Evolutionary conservation across 2,329 filamentous ascomycete species (phyloP), one percentile per base, ranked within the genome.

Genomic region (Knufia fluminis): DNA sequence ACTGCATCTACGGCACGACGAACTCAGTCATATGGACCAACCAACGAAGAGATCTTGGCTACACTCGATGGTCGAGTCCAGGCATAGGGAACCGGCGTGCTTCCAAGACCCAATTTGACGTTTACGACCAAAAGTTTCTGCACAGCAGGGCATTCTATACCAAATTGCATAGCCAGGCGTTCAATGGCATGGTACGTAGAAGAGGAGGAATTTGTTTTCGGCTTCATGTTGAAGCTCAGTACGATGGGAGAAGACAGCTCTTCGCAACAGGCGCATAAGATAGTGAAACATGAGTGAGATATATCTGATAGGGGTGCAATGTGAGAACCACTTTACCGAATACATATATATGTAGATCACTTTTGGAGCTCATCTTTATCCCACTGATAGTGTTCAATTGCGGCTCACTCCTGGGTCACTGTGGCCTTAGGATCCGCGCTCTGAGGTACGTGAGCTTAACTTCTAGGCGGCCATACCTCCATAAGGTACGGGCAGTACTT

Each of bases 11-110:
- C 44, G 19, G n/a, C 44, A 12, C 31, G 38, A n/a, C 31, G 14
- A 9, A 23, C 17, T 8, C 38, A 19, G 6, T 22, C 19, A 12
- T 46, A 46, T 17, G 44, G 44, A 24, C 33, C 22, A n/a, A 38
- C 44, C 14, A 46, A 24, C 20, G 44, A 46, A 20, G 44, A 46
- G 19, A 38, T 39, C 2, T 26, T 46, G 4, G 44, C 44, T 20
- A 36, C 33, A n/a, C 17, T 46, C 7, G 22, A 39, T n/a, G 19
- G 28, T 23, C 31, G 44, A n/a, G 33, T 46, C 16, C 44, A 46
- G 33, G 44, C 31, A 23, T 46, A 17, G 38, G 19, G 3, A 4
- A 6, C 42, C 31, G 38, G 22, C 22, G n/a, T n/a, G 6, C 7
- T 9, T 22, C 4, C 4, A 41, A 7, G 38, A 24, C 6, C 17